A percentile compares a stretch with the other conserved stretches of the same genome.
These are phyloP conservation scores for Pythium rhizo-oryzae DNA, from an alignment of 352 stramenopile species.

Conservation along the genomic window DNA sequence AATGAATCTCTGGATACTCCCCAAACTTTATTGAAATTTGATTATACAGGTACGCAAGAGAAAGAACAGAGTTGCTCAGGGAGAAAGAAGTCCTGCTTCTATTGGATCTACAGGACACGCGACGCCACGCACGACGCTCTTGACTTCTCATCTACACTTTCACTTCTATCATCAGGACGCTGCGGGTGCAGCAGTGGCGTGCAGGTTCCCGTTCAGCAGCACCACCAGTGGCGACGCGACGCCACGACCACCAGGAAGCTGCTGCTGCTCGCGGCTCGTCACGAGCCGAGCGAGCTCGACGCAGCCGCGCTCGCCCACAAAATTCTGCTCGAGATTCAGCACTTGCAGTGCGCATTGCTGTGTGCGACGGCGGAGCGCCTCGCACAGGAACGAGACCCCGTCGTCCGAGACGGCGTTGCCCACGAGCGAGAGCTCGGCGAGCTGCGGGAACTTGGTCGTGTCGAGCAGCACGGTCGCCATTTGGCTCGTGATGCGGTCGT, in stretches of 20 bases:
- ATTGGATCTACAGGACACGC: too few species aligned
- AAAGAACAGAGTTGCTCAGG: too few species aligned
- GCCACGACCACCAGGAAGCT: too few species aligned
- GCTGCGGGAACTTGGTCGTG: slow-evolving; percentile 13
- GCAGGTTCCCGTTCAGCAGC: slow-evolving; percentile 23
- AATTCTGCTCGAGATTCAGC: slow-evolving; percentile 39
- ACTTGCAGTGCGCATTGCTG: neutral
- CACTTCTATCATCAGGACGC: neutral
- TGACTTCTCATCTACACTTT: neutral
- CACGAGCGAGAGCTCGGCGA: slow-evolving; percentile 29
- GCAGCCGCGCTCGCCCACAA: slow-evolving; percentile 37
- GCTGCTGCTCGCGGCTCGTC: neutral
- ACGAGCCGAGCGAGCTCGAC: slow-evolving; percentile 18
- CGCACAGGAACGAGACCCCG: slow-evolving; percentile 29
- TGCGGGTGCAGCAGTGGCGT: too few species aligned
- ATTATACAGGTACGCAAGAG: too few species aligned
- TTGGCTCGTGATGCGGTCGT: slow-evolving; percentile 35
- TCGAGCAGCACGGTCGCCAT: slow-evolving; percentile 26
- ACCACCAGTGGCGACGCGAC: neutral
- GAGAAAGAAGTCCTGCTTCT: too few species aligned
- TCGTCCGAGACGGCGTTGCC: slow-evolving; percentile 41
- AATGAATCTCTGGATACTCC: too few species aligned
- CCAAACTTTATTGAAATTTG: too few species aligned
- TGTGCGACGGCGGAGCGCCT: neutral
- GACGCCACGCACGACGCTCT: too few species aligned